Conservation (phyloP, 805 yeast species). For the Wickerhamomyces xylosicus region DNA sequence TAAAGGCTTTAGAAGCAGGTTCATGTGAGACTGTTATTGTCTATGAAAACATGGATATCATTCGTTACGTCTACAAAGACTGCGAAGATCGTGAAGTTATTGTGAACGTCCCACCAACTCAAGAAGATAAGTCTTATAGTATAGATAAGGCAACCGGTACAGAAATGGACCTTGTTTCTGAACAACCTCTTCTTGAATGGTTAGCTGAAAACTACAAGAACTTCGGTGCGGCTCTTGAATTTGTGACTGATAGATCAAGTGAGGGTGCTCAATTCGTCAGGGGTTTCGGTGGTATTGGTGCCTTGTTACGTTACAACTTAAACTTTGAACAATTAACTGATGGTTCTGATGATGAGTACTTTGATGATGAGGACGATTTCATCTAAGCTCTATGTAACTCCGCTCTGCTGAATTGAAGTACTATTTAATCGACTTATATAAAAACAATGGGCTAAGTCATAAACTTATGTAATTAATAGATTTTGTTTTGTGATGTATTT, state of each 20-base stretch:
- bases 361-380: constrained; percentile 34
- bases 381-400: constrained; percentile 5
- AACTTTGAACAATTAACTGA: constrained; percentile 93
- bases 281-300: constrained; percentile 99
- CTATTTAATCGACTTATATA: too few relatives aligned
- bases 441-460: too few relatives aligned
- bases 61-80: constrained; percentile 79
- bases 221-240: constrained; percentile 93
- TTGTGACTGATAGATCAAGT: constrained; percentile 90
- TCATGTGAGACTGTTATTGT: constrained; percentile 91
- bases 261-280: constrained; percentile 98
- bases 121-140: constrained; percentile 65
- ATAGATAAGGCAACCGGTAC: constrained; percentile 78
- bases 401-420: too few relatives aligned
- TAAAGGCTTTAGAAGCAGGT: constrained; percentile 93
- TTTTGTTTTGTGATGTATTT: too few relatives aligned
- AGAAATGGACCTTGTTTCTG: constrained; percentile 85
- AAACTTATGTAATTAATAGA: too few relatives aligned
- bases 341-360: constrained; percentile 85
- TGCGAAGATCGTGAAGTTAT: constrained; percentile 69
- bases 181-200: constrained; percentile 90
- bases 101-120: constrained; percentile 62
- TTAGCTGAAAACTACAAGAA: constrained; percentile 91
- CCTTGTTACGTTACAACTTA: constrained; percentile 88
- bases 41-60: constrained; percentile 79